phyloP scores from a whole-genome alignment of 2,329 filamentous ascomycete genomes.

The Diaporthe amygdali region DNA sequence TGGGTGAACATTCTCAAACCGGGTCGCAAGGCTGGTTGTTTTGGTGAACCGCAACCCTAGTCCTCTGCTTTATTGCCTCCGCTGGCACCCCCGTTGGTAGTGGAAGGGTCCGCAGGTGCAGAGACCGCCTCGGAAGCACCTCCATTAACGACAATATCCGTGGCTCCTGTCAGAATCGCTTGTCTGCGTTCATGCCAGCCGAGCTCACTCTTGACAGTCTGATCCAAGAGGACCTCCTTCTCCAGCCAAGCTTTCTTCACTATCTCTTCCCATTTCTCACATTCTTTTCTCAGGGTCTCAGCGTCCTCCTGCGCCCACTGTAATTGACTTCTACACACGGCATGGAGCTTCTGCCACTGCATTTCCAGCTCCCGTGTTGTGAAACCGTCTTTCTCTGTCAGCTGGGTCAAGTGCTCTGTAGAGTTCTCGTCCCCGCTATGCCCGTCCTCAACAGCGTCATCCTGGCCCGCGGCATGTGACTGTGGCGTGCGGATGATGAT shows the following conservation, averaged over 20 bases:
- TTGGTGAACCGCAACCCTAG: neutral
- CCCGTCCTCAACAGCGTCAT: slow-evolving; percentile 52
- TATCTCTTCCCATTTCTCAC: slow-evolving; percentile 67
- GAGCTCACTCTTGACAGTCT: slow-evolving; percentile 70
- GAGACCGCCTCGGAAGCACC: slow-evolving; percentile 12
- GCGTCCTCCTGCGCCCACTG: slow-evolving; percentile 75
- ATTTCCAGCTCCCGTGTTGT: slow-evolving; percentile 67
- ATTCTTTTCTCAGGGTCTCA: slow-evolving; percentile 67
- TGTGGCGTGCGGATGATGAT: slow-evolving; percentile 68
- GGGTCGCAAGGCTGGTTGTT: neutral
- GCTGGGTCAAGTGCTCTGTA: slow-evolving; percentile 62
- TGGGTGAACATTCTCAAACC: neutral
- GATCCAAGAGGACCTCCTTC: slow-evolving; percentile 80
- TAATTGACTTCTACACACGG: slow-evolving; percentile 73
- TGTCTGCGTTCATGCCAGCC: slow-evolving; percentile 67
- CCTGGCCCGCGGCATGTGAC: slow-evolving; percentile 61
- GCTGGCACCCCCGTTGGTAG: slow-evolving; percentile 11
- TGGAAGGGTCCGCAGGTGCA: neutral
- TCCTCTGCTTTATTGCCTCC: neutral
- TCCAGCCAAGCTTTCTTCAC: slow-evolving; percentile 78
- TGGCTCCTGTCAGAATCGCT: slow-evolving; percentile 55
- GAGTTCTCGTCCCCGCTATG: slow-evolving; percentile 59
- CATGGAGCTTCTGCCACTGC: slow-evolving; percentile 63
- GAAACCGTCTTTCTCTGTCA: slow-evolving; percentile 67
- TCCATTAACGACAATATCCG: slow-evolving; percentile 47